These are phyloP conservation scores for Avena atlantica DNA, from an alignment of 176 grass and related monocot species.

Conservation along the genomic window DNA sequence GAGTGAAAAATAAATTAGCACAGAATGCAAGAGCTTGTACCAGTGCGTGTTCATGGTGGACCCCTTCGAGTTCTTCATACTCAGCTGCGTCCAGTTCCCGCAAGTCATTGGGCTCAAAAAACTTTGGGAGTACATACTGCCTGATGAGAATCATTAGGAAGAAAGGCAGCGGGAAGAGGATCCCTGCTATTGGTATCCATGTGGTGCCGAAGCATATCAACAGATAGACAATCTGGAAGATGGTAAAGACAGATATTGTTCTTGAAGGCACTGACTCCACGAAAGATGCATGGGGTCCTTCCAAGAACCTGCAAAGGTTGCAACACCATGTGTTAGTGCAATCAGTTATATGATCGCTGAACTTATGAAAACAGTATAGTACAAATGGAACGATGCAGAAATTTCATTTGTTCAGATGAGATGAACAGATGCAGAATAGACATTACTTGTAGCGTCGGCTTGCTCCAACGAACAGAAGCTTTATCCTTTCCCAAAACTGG, in stretches of 20 bases:
- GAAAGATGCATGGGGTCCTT: slow-evolving; percentile 89
- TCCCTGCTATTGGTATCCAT: slow-evolving; percentile 90
- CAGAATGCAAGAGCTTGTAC: slow-evolving; percentile 39
- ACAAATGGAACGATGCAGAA: not conserved
- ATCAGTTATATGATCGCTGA: not conserved
- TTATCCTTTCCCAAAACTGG: slow-evolving; percentile 93
- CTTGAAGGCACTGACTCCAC: slow-evolving; percentile 70
- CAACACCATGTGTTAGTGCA: not conserved
- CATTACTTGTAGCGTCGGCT: slow-evolving; percentile 78
- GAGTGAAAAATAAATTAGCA: not conserved
- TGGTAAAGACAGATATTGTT: slow-evolving; percentile 63
- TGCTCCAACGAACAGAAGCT: slow-evolving; percentile 70
- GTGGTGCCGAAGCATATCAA: slow-evolving; percentile 90
- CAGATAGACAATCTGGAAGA: slow-evolving; percentile 85
- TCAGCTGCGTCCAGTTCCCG: slow-evolving; percentile 87
- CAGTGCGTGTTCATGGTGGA: slow-evolving; percentile 39
- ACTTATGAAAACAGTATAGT: not conserved
- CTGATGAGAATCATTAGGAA: slow-evolving; percentile 88
- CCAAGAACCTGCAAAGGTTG: slow-evolving; percentile 67
- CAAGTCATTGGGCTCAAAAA: slow-evolving; percentile 66
- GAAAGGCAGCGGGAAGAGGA: slow-evolving; percentile 87
- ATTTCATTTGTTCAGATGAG: slow-evolving; percentile 27
- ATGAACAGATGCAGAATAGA: slow-evolving; percentile 17
- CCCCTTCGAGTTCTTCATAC: slow-evolving; percentile 83
- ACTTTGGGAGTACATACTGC: slow-evolving; percentile 78